Base-by-base conservation (phyloP, 768 basidiomycete genomes). In the Lentinula lateritia region DNA sequence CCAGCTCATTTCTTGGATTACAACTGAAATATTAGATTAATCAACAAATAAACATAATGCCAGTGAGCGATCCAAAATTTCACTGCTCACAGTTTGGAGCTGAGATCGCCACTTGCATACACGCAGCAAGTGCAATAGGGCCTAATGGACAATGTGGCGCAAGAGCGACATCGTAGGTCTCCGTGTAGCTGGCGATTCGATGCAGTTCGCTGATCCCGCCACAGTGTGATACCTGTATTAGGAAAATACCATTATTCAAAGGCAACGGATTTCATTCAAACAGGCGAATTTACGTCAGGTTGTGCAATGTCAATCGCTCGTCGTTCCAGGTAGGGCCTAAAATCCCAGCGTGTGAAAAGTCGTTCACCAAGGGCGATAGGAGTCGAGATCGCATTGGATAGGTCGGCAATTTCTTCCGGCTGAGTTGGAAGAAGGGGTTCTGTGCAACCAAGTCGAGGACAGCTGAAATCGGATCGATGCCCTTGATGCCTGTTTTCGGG, bases 131-230 rank as follows among this genome's bases (percentile, higher is more conserved):
- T 0, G 88, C 86, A 35, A 91, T 82, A 0, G 88, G 89, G 0
- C 87, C 87, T 1, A 88, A 67, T 2, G 89, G 88, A 71, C 87
- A 89, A 67, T 90, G 88, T 5, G 89, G 88, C 0, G 87, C 89
- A 56, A 87, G 68, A 10, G 82, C 88, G 57, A 90, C 83, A 63
- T 90, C 90, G 68, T 89, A 90, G 3, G 81, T 84, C 70, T 88
- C 85, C 1, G 82, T 80, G 65, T 87, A 72, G 23, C 77, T 73
- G 5, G 86, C 84, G 20, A 88, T 84, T 46, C 83, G 77, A 46
- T 82, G 78, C 5, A 84, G 71, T 68, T 88, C 85, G 43, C 73
- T 74, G 67, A 88, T 88, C 3, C 85, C 83, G 28, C 86, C 83
- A 41, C 83, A 84, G 64, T 85, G 84, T 1, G 82, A 75, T 18